Percentiles rank a stretch among this genome's conserved stretches.
Conservation (phyloP, 1,284 basidiomycete species). For the Ustilago crameri region DNA sequence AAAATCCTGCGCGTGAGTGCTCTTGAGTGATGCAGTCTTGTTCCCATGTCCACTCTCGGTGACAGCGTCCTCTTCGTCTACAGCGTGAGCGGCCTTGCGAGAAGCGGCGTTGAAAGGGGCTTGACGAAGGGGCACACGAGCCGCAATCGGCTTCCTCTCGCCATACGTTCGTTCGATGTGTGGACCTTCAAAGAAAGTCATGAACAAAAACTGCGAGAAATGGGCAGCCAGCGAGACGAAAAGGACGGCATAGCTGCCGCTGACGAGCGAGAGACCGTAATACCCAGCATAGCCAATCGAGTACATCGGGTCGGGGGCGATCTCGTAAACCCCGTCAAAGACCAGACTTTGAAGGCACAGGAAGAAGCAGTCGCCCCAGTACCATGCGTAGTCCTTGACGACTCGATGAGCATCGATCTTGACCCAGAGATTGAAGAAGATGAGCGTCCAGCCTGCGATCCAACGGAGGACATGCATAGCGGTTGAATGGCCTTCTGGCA, state of each 20-base stretch:
- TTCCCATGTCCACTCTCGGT: background rate
- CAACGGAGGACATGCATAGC: constrained; percentile 84
- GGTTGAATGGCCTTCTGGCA: constrained; percentile 78
- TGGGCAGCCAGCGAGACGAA: constrained; percentile 93
- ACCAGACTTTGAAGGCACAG: constrained; percentile 78
- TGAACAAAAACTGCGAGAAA: constrained; percentile 92
- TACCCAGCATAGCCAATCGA: constrained; percentile 80
- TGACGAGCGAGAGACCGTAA: constrained; percentile 91
- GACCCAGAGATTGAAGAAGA: constrained; percentile 97
- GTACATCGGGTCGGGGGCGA: constrained; percentile 89
- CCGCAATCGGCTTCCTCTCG: constrained; percentile 55
- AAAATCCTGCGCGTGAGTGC: constrained; percentile 6
- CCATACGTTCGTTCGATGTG: constrained; percentile 73
- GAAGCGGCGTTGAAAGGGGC: constrained; percentile 60
- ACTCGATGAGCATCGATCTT: constrained; percentile 97
- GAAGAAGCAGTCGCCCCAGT: constrained; percentile 99
- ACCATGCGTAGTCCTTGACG: constrained; percentile 82
- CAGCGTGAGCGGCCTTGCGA: constrained; percentile 37
- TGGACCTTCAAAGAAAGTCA: constrained; percentile 96
- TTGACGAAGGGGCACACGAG: constrained; percentile 33
- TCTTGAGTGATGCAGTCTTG: background rate
- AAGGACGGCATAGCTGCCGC: constrained; percentile 88
- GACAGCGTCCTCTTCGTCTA: background rate
- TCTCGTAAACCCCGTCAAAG: constrained; percentile 97
- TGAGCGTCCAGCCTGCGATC: constrained; percentile 84